phyloP scores from a whole-genome alignment of 108 stramenopile genomes.

The Cylindrotheca closterium region DNA sequence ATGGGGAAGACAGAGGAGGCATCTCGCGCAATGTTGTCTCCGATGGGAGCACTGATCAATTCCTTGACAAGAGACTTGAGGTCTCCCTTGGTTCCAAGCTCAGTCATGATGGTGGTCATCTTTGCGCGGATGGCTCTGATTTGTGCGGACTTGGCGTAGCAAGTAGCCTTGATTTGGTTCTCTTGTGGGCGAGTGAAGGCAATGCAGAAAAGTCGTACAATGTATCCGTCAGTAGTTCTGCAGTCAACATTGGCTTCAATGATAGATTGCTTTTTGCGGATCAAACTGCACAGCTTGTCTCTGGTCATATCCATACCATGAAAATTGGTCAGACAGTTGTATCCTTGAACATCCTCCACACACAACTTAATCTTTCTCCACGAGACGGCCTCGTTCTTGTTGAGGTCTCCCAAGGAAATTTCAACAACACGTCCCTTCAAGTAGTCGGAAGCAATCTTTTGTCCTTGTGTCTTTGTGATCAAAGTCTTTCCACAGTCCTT shows the following conservation, averaged over 20 bases:
- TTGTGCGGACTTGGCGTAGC: conserved; percentile 98
- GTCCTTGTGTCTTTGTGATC: conserved; percentile 97
- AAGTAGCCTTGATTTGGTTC: conserved; percentile 96
- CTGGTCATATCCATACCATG: conserved; percentile 99
- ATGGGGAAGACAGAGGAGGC: conserved; percentile 94
- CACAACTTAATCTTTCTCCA: conserved; percentile 98
- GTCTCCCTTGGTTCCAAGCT: conserved; percentile 97
- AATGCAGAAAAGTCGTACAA: conserved; percentile 97
- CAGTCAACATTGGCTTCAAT: conserved; percentile 99
- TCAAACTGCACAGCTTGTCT: conserved; percentile 98
- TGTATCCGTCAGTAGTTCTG: conserved; percentile 98
- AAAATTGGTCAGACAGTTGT: conserved; percentile 98
- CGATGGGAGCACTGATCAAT: conserved; percentile 93
- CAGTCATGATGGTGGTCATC: conserved; percentile 96
- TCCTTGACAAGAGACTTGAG: conserved; percentile 97
- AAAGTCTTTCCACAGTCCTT: conserved; percentile 98
- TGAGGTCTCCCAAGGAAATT: conserved; percentile 95
- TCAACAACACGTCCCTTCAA: conserved; percentile 99
- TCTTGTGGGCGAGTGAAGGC: conserved; percentile 97
- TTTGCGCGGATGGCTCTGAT: conserved; percentile 94
- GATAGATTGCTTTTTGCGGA: conserved; percentile 99
- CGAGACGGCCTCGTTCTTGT: conserved; percentile 93
- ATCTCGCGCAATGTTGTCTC: conserved; percentile 89
- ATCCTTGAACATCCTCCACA: conserved; percentile 99
- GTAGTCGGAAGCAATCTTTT: conserved; percentile 97